Conservation (phyloP, 1,139 yeast species). For the Taphrina deformans region DNA sequence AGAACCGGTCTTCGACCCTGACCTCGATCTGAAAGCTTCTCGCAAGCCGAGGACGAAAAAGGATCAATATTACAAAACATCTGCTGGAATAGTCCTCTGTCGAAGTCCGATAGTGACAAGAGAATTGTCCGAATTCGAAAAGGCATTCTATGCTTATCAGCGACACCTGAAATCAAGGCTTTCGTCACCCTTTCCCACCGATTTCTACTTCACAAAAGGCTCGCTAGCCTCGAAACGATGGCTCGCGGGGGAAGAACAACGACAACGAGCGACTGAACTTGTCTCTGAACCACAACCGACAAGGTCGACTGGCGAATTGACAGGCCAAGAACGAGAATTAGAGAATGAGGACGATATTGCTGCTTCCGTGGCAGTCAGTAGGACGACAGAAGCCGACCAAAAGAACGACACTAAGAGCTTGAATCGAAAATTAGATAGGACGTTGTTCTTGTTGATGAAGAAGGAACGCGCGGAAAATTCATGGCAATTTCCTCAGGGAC, state of each 20-base stretch:
- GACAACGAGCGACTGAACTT: conserved; percentile 68
- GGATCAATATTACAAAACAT: conserved; percentile 14
- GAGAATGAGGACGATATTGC: conserved; percentile 53
- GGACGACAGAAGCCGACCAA: conserved; percentile 75
- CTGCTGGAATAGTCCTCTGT: conserved; percentile 59
- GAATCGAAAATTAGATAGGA: conserved; percentile 75
- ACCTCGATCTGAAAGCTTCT: neutral
- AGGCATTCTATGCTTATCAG: conserved; percentile 77
- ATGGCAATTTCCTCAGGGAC: conserved; percentile 71
- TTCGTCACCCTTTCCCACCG: conserved; percentile 97
- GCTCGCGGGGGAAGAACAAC: conserved; percentile 70
- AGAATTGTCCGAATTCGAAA: conserved; percentile 69
- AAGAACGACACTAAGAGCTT: conserved; percentile 62
- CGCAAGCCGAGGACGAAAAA: conserved; percentile 7
- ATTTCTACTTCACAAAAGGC: conserved; percentile 88
- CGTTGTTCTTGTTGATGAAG: conserved; percentile 70
- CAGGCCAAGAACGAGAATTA: conserved; percentile 45
- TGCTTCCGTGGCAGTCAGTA: conserved; percentile 67
- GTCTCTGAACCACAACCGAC: conserved; percentile 60
- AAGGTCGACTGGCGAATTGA: conserved; percentile 52
- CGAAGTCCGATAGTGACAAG: conserved; percentile 83
- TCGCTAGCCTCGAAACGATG: conserved; percentile 83
- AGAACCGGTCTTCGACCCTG: neutral
- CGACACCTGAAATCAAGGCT: conserved; percentile 80
- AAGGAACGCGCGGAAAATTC: conserved; percentile 45